Evolutionary conservation across 2,329 filamentous ascomycete genomes (phyloP), one percentile per base, ranked within the genome.

Genomic region (Trichoderma cornu-damae): DNA sequence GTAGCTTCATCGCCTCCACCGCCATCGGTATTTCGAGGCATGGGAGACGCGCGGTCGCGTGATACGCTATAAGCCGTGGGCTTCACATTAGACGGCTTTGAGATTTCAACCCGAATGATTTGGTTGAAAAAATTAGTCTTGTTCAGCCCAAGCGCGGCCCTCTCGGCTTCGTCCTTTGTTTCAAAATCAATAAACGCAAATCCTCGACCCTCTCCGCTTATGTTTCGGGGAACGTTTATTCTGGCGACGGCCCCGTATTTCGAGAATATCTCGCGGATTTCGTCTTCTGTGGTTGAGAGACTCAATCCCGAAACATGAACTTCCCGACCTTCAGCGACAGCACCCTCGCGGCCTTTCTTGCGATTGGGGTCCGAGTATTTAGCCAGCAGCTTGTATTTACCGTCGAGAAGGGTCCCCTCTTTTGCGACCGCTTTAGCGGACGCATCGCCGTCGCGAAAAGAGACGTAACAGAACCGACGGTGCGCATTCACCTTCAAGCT

Each of bases 401-500:
- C 84, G 22, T 87, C 87, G 0, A 96, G 72, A 20, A 85, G 69
- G 57, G 80, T 85, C 24, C 87, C 87, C 66, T 96, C 81, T 48
- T 96, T 80, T 59, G 83, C 75, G 0, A 86, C 87, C 1, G 92
- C 92, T 48, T 82, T 83, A 37, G 83, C 79, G 0, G 91, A 89
- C 52, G 83, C 81, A n/a, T 79, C 78, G 2, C 80, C 72, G 30
- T 84, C 83, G 47, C 85, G 80, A 69, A 96, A 96, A n/a, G 95
- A 90, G 6, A 96, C 80, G 70, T 99, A 99, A 75, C 92, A 96
- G 75, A 99, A 99, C 22, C 94, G 87, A 30, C 94, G 89, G 64
- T 89, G 86, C 1, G 87, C 86, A 66, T 96, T 93, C 71, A 82
- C 91, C 69, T 95, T 95, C 51, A 99, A 81, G 57, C 90, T 96